Evolutionary conservation across 2,329 filamentous ascomycete genomes (phyloP).

Genomic region (Aureobasidium mangrovei): DNA sequence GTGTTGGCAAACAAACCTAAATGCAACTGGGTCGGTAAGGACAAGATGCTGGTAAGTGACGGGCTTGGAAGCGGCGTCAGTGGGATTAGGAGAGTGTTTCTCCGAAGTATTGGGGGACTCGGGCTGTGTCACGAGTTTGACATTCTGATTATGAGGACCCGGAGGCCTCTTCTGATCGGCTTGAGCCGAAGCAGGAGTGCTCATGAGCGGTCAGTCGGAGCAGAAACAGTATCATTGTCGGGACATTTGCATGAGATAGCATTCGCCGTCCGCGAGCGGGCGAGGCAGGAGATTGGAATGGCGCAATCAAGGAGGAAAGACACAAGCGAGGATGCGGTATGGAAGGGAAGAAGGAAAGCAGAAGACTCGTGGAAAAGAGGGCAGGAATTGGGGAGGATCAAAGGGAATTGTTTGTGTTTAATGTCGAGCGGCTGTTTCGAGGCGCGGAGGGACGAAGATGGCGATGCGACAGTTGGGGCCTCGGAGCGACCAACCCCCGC

Average conservation of each 20-base stretch:
- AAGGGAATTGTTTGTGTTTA: not conserved
- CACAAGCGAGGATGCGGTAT: too few species aligned
- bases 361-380: too few species aligned
- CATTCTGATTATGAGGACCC: constrained; percentile 8
- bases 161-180: constrained; percentile 7
- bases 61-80: not conserved
- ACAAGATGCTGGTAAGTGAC: constrained; percentile 51
- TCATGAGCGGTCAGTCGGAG: constrained; percentile 10
- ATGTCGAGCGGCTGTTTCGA: not conserved
- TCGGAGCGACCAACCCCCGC: constrained; percentile 4
- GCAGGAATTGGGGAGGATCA: not conserved
- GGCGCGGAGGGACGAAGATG: not conserved
- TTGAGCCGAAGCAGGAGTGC: constrained; percentile 4
- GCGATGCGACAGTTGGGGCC: not conserved
- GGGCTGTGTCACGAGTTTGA: not conserved
- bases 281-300: not conserved
- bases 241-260: not conserved
- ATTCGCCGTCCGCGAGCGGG: not conserved
- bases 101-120: not conserved
- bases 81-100: constrained; percentile 7
- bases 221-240: not conserved
- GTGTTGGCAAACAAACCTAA: constrained; percentile 33
- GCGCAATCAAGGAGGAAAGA: too few species aligned
- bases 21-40: constrained; percentile 57
- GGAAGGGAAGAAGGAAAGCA: too few species aligned